These are phyloP conservation scores for Carex arenaria DNA, from an alignment of 202 grass and related monocot species.

Conservation along the genomic window DNA sequence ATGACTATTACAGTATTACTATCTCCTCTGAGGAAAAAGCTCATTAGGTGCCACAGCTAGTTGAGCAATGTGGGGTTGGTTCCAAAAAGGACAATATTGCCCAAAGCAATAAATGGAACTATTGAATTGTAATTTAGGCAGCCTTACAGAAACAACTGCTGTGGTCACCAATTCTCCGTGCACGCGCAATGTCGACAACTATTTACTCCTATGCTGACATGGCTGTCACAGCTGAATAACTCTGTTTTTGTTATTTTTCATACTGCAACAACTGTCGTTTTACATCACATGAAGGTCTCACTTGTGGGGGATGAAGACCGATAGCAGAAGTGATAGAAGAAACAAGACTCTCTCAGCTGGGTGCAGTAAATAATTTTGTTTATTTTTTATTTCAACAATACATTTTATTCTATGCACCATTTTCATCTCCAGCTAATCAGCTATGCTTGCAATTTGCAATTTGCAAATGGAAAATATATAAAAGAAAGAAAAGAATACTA, in stretches of 20 bases:
- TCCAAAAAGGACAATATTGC: constrained; percentile 21
- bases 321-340: no score
- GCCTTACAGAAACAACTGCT: not conserved
- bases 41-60: not conserved
- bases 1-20: not conserved
- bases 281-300: not conserved
- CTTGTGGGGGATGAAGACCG: no score
- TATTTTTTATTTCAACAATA: not conserved
- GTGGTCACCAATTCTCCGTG: constrained; percentile 2
- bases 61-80: not conserved
- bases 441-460: no score
- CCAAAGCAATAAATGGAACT: constrained; percentile 26
- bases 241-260: not conserved
- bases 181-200: constrained; percentile 3
- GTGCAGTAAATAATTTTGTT: no score
- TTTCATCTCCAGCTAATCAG: not conserved
- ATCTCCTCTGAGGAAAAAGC: not conserved
- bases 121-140: constrained; percentile 15
- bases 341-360: no score
- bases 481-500: not conserved
- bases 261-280: not conserved
- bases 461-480: not conserved
- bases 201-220: not conserved
- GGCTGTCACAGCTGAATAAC: not conserved
- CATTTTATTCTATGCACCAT: not conserved